Conservation (phyloP, 768 basidiomycete species). For the Amanita rubescens region DNA sequence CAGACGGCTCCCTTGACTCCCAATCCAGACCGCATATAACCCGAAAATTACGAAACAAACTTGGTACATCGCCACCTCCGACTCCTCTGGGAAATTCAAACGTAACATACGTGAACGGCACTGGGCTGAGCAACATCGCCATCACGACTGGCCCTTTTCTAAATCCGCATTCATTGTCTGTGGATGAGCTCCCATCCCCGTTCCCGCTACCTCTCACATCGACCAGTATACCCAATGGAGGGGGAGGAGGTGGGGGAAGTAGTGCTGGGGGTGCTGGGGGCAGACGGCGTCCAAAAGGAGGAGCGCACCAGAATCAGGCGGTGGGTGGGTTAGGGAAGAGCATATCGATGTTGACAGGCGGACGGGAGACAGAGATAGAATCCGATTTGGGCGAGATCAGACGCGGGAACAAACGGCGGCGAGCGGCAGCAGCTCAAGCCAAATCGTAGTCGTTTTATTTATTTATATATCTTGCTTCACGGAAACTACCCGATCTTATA, state of each 20-base stretch:
- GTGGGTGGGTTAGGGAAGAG: conserved; percentile 73
- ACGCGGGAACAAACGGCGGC: conserved; percentile 59
- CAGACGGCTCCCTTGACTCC: conserved; percentile 68
- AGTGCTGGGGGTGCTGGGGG: conserved; percentile 28
- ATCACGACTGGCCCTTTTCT: conserved; percentile 63
- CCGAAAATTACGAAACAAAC: conserved; percentile 76
- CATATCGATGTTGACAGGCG: conserved; percentile 41
- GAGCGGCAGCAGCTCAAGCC: conserved; percentile 18
- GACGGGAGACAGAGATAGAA: conserved; percentile 69
- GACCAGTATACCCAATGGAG: conserved; percentile 31
- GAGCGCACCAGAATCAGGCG: conserved; percentile 48
- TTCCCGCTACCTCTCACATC: conserved; percentile 71
- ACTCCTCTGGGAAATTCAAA: conserved; percentile 46
- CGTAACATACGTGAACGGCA: conserved; percentile 14
- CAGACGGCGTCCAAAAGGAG: conserved; percentile 45
- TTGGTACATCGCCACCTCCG: conserved; percentile 71
- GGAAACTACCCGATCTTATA: background rate
- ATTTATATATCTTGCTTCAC: background rate
- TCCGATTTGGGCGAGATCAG: conserved; percentile 73
- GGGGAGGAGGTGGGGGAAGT: conserved; percentile 19
- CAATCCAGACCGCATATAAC: conserved; percentile 77
- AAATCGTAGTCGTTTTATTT: background rate
- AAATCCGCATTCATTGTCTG: conserved; percentile 79
- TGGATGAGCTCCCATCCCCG: conserved; percentile 82
- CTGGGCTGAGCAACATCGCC: conserved; percentile 22